A percentile compares a stretch with the other conserved stretches of the same genome.
Conservation (phyloP, 2,329 filamentous ascomycete species). For the Purpureocillium takamizusanense region DNA sequence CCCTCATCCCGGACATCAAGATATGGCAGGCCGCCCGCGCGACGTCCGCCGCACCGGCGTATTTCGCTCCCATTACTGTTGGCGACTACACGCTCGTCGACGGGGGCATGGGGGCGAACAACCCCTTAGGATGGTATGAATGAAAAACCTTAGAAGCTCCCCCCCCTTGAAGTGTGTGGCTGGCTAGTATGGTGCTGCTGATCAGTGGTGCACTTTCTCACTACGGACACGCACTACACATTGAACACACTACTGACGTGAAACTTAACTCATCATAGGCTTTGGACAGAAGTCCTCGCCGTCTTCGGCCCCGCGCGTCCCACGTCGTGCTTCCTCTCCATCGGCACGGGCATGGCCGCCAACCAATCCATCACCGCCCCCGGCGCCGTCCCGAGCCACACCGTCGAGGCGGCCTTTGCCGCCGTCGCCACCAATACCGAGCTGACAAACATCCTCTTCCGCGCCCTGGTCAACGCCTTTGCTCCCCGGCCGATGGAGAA, state of each 20-base stretch:
- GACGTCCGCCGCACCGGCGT: conserved; percentile 4
- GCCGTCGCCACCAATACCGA: conserved; percentile 6
- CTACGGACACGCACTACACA: too few species aligned
- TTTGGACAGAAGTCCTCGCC: conserved; percentile 7
- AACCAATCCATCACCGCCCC: conserved; percentile 1
- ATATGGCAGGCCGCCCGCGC: conserved; percentile 6
- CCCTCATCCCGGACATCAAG: conserved; percentile 3
- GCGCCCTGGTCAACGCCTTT: conserved; percentile 6
- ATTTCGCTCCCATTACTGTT: conserved; percentile 3
- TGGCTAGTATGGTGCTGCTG: too few species aligned
- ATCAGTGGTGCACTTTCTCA: too few species aligned
- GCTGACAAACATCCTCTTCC: conserved; percentile 7
- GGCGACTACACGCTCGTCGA: conserved; percentile 4
- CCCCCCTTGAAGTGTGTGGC: too few species aligned
- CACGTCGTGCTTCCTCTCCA: conserved; percentile 8
- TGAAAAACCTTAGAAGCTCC: too few species aligned
- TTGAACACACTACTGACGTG: too few species aligned
- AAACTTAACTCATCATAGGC: too few species aligned
- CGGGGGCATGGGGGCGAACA: conserved; percentile 4
- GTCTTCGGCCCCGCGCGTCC: conserved; percentile 5
- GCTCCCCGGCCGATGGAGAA: conserved; percentile 4
- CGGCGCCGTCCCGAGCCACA: background rate
- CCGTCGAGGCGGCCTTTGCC: conserved; percentile 1
- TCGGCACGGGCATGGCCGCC: conserved; percentile 5
- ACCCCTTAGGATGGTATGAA: conserved; percentile 2